A percentile compares a stretch with the other conserved stretches of the same genome.
These are phyloP conservation scores for Quercus parvula DNA, from an alignment of 306 rosid species.

Conservation along the genomic window DNA sequence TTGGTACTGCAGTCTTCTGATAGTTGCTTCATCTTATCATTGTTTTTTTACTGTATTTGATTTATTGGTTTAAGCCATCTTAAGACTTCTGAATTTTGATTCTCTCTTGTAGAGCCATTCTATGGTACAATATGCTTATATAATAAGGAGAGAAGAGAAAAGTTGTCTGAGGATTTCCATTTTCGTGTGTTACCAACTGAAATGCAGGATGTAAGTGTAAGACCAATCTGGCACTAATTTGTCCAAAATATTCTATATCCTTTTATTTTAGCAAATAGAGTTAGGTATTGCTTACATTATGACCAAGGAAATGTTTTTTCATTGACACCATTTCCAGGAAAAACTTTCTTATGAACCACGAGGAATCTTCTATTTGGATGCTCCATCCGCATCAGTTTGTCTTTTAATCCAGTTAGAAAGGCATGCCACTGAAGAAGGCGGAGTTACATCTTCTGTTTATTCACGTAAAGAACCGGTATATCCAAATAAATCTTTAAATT, in stretches of 20 bases:
- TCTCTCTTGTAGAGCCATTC: constrained; percentile 77
- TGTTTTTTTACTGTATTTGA: background rate
- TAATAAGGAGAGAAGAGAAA: constrained; percentile 95
- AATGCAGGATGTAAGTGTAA: constrained; percentile 68
- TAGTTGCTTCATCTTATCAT: constrained; percentile 16
- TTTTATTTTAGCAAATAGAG: background rate
- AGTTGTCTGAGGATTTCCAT: constrained; percentile 90
- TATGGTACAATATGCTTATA: constrained; percentile 95
- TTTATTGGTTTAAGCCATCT: constrained; percentile 26
- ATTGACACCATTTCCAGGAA: constrained; percentile 39
- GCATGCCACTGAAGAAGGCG: constrained; percentile 97
- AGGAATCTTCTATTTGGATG: constrained; percentile 83
- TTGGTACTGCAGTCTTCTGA: constrained; percentile 22
- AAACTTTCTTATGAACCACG: constrained; percentile 57
- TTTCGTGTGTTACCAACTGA: constrained; percentile 70
- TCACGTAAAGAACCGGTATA: constrained; percentile 95
- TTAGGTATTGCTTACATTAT: background rate
- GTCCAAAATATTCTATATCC: background rate
- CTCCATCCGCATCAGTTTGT: constrained; percentile 92
- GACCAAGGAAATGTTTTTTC: constrained; percentile 3
- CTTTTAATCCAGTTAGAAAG: constrained; percentile 94
- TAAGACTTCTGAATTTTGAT: constrained; percentile 35
- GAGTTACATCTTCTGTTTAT: constrained; percentile 88
- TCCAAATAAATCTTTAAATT: constrained; percentile 20
- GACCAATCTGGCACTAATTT: background rate